Evolutionary conservation across 148 eudicot species (phyloP).

Genomic region (Rhododendron kiyosumense): DNA sequence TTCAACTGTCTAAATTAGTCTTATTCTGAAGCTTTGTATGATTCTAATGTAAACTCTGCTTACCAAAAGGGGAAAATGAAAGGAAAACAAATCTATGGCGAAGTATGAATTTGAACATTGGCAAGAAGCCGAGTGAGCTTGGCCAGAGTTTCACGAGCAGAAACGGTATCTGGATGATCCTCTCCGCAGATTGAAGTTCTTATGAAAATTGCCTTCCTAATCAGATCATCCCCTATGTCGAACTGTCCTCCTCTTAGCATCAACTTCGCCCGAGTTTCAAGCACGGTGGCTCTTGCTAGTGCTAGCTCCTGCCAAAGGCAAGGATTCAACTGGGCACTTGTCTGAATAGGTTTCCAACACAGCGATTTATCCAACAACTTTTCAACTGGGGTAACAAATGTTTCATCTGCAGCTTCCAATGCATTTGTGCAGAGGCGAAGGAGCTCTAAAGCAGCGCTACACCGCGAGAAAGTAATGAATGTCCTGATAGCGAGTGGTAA

Average conservation of each 20-base stretch:
- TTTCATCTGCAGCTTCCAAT: conserved; percentile 83
- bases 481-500: conserved; percentile 72
- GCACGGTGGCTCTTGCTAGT: conserved; percentile 67
- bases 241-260: conserved; percentile 93
- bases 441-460: conserved; percentile 79
- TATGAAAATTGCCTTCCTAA: conserved; percentile 84
- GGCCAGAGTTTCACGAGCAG: conserved; percentile 79
- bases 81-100: background rate
- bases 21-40: background rate
- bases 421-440: conserved; percentile 83
- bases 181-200: conserved; percentile 93
- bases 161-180: conserved; percentile 77
- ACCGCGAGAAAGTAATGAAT: conserved; percentile 70
- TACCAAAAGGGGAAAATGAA: background rate
- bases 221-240: conserved; percentile 83
- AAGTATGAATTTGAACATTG: conserved; percentile 6
- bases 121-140: conserved; percentile 9
- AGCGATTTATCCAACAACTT: conserved; percentile 80
- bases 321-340: conserved; percentile 84
- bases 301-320: conserved; percentile 94
- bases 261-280: conserved; percentile 87
- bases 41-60: background rate
- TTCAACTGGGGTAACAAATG: conserved; percentile 75
- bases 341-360: conserved; percentile 89
- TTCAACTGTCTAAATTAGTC: background rate